phyloP scores from a whole-genome alignment of 2,329 filamentous ascomycete species.

The Penicillium sp. region DNA sequence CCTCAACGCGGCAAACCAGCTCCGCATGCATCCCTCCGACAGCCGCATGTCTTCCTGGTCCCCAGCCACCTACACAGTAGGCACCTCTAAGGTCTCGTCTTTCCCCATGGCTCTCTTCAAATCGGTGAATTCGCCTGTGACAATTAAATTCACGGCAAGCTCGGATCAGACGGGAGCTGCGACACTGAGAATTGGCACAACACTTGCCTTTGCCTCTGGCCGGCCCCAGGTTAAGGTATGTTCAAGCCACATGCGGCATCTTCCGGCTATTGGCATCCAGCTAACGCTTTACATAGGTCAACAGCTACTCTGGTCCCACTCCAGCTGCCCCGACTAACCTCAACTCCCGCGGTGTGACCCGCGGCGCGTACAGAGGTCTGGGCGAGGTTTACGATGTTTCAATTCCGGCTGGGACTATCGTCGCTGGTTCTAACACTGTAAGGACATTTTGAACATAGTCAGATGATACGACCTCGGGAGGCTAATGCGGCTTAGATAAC shows the following conservation, averaged over 20 bases:
- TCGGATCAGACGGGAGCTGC: constrained; percentile 51
- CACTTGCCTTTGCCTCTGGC: constrained; percentile 59
- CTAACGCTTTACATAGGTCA: constrained; percentile 38
- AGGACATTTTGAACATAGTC: background rate
- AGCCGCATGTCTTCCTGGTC: constrained; percentile 61
- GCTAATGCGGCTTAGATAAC: constrained; percentile 41
- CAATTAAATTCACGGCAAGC: constrained; percentile 57
- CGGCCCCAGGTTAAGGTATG: constrained; percentile 50
- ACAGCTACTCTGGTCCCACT: constrained; percentile 49
- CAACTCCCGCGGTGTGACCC: constrained; percentile 62
- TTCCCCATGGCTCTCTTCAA: constrained; percentile 69
- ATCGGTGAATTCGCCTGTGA: constrained; percentile 56
- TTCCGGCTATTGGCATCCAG: background rate
- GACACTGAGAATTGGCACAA: constrained; percentile 64
- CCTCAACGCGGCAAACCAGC: constrained; percentile 64
- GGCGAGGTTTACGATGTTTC: constrained; percentile 63
- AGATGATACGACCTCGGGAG: background rate
- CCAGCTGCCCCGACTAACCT: constrained; percentile 60
- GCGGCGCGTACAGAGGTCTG: constrained; percentile 62
- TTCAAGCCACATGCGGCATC: background rate
- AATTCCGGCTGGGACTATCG: constrained; percentile 59
- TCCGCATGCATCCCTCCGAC: constrained; percentile 67
- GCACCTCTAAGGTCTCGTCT: constrained; percentile 49
- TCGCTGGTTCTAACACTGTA: constrained; percentile 58
- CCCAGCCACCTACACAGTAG: constrained; percentile 60